A percentile compares a stretch with the other conserved stretches of the same genome.
Evolutionary conservation across 305 asterid species (phyloP).

Genomic region (Fraxinus ornus): DNA sequence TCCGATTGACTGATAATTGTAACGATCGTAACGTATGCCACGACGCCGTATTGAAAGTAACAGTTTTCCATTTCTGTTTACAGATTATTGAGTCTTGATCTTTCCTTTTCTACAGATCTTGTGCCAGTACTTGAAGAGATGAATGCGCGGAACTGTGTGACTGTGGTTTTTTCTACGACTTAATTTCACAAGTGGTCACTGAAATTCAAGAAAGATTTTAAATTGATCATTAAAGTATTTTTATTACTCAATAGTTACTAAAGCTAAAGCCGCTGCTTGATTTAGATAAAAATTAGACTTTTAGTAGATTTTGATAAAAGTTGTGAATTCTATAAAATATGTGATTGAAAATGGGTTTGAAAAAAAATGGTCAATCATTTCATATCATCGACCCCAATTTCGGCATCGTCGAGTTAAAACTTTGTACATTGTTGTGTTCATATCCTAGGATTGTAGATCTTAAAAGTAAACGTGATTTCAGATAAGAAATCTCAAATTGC

Average conservation of each 20-base stretch:
- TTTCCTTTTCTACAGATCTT: background rate
- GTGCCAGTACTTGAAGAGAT: background rate
- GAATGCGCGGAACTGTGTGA: background rate
- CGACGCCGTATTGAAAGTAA: constrained; percentile 1
- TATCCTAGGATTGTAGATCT: background rate
- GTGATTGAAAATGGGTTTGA: too few relatives aligned
- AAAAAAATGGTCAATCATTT: background rate
- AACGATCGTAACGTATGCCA: background rate
- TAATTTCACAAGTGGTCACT: background rate
- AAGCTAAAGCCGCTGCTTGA: background rate
- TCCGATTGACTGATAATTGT: constrained; percentile 13
- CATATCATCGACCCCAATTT: background rate
- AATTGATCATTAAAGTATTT: background rate
- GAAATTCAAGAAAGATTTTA: background rate
- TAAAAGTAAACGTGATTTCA: background rate
- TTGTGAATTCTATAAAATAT: too few relatives aligned
- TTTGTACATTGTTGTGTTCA: background rate
- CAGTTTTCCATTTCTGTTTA: background rate
- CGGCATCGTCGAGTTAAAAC: background rate
- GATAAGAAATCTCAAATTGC: background rate
- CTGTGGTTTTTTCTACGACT: background rate
- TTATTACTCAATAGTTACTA: background rate
- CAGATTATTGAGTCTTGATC: background rate
- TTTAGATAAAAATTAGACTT: background rate
- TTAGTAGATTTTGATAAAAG: background rate